Percentiles rank a stretch among this genome's conserved stretches.
Evolutionary conservation across 768 basidiomycete genomes (phyloP).

Genomic region (Omphalotus guepiniiformis): DNA sequence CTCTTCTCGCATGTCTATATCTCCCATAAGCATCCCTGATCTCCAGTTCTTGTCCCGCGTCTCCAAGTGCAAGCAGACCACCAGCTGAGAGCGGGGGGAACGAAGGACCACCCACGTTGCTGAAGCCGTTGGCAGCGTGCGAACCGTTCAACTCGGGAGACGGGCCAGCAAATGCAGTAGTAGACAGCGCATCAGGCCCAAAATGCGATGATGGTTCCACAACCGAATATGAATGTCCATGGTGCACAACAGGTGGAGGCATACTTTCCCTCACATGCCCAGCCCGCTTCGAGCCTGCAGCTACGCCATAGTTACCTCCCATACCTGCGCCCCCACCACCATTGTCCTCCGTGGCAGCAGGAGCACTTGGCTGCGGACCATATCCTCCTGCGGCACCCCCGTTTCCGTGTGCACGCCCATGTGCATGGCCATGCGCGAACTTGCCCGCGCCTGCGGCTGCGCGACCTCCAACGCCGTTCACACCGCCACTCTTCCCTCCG

Average conservation of each 20-base stretch:
- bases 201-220: constrained; percentile 4
- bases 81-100: constrained; percentile 13
- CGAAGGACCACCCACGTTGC: background rate
- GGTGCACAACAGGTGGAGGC: constrained; percentile 39
- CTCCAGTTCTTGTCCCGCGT: constrained; percentile 81
- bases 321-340: background rate
- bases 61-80: constrained; percentile 45
- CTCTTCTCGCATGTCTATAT: constrained; percentile 81
- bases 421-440: constrained; percentile 1
- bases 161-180: too few relatives aligned
- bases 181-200: background rate
- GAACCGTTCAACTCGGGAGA: constrained; percentile 4
- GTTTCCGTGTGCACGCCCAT: too few relatives aligned
- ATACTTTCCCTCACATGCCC: constrained; percentile 74
- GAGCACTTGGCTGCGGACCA: constrained; percentile 12
- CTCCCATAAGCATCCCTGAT: constrained; percentile 82
- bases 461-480: constrained; percentile 27
- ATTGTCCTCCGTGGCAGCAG: constrained; percentile 2
- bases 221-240: constrained; percentile 21
- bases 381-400: constrained; percentile 23
- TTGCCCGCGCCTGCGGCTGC: constrained; percentile 17
- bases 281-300: constrained; percentile 46
- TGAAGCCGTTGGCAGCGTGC: background rate
- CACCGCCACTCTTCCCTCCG: constrained; percentile 70
- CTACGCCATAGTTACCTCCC: constrained; percentile 33